Evolutionary conservation across 1,139 yeast genomes (phyloP), one percentile per base, ranked within the genome.

Genomic region (Torulaspora globosa): DNA sequence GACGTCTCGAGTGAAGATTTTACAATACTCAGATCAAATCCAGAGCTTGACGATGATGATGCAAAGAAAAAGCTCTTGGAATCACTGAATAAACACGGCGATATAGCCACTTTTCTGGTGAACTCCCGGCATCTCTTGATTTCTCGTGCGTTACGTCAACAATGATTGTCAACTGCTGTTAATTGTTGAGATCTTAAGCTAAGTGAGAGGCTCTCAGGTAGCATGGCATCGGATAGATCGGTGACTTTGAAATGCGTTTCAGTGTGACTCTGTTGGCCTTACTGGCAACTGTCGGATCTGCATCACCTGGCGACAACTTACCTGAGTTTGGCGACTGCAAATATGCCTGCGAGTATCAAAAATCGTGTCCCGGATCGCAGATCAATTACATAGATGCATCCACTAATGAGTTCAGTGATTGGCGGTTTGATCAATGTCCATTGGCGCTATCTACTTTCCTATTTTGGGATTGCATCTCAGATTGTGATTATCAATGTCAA

Each of bases 401-500:
- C n/a, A 56, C 55, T 2, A 70, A 65, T 40, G 43, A 16, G 27
- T 67, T 70, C 62, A 55, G 54, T 28, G 51, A 66, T 43, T 59
- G 69, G 51, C 62, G 67, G 27, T 72, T 70, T 21, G 48, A 55
- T 11, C 33, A 55, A 3, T 55, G 60, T 1, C 60, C 69, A 1
- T 36, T 41, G 1, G 4, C 55, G 2, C 67, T 57, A 16, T 32
- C 84, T 41, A 65, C 68, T 36, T 50, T 78, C 2, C 62, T 89
- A 12, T 72, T 74, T 3, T 92, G 98, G 98, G 78, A 79, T 48
- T 90, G 97, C 63, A 68, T 69, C 8, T 77, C 82, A 39, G 83
- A 92, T 62, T 92, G 98, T 67, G 97, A 92, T 66, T 92, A 92
- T 66, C 84, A 80, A 55, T 92, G 98, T 63, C 97, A 92, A 65